phyloP scores from a whole-genome alignment of 2,329 filamentous ascomycete species.

The Bipolaris oryzae region DNA sequence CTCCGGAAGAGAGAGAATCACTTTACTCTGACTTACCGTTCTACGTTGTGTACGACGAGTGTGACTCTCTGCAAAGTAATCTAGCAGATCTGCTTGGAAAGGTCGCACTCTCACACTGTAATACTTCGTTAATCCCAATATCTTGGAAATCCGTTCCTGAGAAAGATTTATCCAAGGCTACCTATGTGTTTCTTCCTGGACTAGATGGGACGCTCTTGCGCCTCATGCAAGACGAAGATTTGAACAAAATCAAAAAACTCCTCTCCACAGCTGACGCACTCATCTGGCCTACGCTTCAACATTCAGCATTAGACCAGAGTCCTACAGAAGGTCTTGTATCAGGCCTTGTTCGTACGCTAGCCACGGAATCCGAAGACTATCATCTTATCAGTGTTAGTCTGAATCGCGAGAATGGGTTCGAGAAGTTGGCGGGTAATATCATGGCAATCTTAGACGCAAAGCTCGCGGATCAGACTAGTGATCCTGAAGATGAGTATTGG shows the following conservation, averaged over 20 bases:
- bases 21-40: not conserved
- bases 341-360: constrained; percentile 18
- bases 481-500: constrained; percentile 21
- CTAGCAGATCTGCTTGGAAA: constrained; percentile 3
- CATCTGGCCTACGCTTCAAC: constrained; percentile 11
- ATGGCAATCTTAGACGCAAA: constrained; percentile 2
- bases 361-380: constrained; percentile 17
- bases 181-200: constrained; percentile 15
- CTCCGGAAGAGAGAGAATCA: not conserved
- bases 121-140: not conserved
- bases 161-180: constrained; percentile 5
- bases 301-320: not conserved
- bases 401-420: not conserved
- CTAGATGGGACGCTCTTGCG: constrained; percentile 11
- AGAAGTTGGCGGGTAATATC: constrained; percentile 2
- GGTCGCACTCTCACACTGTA: not conserved
- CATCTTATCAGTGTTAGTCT: constrained; percentile 16
- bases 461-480: not conserved
- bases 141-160: constrained; percentile 5
- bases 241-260: constrained; percentile 13
- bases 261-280: constrained; percentile 3
- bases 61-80: not conserved
- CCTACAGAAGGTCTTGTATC: constrained; percentile 15
- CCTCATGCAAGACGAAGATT: constrained; percentile 7
- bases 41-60: constrained; percentile 14